Percentiles rank a stretch among this genome's conserved stretches.
Evolutionary conservation across 306 rosid species (phyloP).

Genomic region (Carpinus viminea): DNA sequence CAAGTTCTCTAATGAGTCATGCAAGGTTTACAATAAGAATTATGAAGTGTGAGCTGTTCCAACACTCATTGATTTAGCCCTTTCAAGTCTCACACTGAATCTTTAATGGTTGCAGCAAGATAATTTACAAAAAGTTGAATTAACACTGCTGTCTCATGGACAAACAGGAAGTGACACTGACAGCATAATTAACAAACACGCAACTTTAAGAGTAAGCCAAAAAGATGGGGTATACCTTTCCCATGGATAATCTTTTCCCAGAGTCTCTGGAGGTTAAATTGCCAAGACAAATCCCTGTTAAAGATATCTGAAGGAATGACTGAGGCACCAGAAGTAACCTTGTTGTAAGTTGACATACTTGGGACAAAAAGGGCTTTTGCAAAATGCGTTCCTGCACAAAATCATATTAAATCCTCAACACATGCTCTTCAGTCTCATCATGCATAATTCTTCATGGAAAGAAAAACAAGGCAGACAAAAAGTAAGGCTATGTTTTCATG

Average conservation of each 20-base stretch:
- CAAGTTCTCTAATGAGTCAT: not conserved
- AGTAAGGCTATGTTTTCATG: not conserved
- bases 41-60: not conserved
- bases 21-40: not conserved
- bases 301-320: constrained; percentile 40
- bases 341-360: constrained; percentile 59
- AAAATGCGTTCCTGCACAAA: constrained; percentile 56
- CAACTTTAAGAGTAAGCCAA: constrained; percentile 16
- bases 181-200: not conserved
- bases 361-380: constrained; percentile 77
- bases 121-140: not conserved
- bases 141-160: constrained; percentile 2
- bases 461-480: not conserved
- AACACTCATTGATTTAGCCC: not conserved
- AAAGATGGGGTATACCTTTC: constrained; percentile 46
- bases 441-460: constrained; percentile 5
- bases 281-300: constrained; percentile 68
- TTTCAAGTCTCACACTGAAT: constrained; percentile 10
- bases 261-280: constrained; percentile 53
- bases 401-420: constrained; percentile 21
- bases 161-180: not conserved
- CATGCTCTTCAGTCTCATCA: constrained; percentile 19
- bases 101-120: not conserved
- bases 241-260: constrained; percentile 72
- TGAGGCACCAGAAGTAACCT: constrained; percentile 62